Conservation (phyloP, 192 early-diverging fungal species). For the Coemansia umbellata region DNA sequence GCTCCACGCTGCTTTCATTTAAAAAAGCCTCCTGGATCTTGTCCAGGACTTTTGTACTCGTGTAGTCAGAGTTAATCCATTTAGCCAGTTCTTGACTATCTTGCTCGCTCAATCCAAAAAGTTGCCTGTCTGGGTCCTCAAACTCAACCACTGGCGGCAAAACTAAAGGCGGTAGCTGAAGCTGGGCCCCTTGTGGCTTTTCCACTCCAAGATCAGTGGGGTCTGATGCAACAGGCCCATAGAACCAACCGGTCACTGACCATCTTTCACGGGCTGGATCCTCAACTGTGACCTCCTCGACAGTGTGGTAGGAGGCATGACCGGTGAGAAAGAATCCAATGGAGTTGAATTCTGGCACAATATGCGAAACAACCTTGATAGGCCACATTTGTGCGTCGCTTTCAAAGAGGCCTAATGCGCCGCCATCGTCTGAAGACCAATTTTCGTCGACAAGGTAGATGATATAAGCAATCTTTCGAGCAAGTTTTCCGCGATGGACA, state of each 20-base stretch:
- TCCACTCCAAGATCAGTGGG: not conserved
- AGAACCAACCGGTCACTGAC: constrained; percentile 68
- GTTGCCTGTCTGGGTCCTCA: not conserved
- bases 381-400: constrained; percentile 53
- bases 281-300: constrained; percentile 56
- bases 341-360: constrained; percentile 55
- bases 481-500: constrained; percentile 56
- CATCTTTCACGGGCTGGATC: constrained; percentile 43
- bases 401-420: constrained; percentile 59
- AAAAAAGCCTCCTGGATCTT: constrained; percentile 50
- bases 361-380: constrained; percentile 28
- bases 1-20: constrained; percentile 41
- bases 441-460: constrained; percentile 66
- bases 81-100: constrained; percentile 4
- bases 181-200: not conserved
- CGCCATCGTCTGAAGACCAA: constrained; percentile 63
- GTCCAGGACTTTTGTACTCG: constrained; percentile 18
- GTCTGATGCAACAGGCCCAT: constrained; percentile 42
- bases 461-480: constrained; percentile 66
- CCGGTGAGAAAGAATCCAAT: constrained; percentile 60
- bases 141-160: constrained; percentile 3
- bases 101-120: not conserved
- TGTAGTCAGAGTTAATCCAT: constrained; percentile 53
- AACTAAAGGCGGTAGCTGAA: constrained; percentile 6
- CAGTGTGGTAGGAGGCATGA: constrained; percentile 56